Evolutionary conservation across 1,139 yeast genomes (phyloP).

Genomic region (Taphrina deformans): DNA sequence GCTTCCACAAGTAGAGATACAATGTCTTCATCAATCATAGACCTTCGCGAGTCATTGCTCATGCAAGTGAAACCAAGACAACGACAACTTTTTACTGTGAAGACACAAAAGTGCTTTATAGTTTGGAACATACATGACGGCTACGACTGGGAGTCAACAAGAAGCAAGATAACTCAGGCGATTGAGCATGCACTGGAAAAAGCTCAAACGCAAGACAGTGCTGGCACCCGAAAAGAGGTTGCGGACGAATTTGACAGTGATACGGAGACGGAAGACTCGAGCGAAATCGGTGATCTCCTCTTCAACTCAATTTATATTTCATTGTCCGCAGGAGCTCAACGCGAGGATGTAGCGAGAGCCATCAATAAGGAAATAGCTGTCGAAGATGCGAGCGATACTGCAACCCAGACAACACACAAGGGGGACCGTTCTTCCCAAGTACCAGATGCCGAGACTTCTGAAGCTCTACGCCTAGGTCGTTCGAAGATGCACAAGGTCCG

Average conservation of each 20-base stretch:
- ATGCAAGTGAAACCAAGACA: background rate
- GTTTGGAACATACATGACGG: slow-evolving; percentile 76
- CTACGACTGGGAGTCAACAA: slow-evolving; percentile 84
- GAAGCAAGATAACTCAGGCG: slow-evolving; percentile 63
- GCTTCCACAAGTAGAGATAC: background rate
- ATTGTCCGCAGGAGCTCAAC: slow-evolving; percentile 47
- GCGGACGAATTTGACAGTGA: slow-evolving; percentile 20
- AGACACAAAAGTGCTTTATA: slow-evolving; percentile 43
- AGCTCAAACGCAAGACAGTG: slow-evolving; percentile 23
- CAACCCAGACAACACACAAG: slow-evolving; percentile 37
- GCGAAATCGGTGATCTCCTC: slow-evolving; percentile 60
- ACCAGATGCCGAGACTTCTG: background rate
- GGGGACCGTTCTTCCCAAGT: background rate
- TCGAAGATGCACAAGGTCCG: slow-evolving; percentile 64
- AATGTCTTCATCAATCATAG: background rate
- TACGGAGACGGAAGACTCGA: slow-evolving; percentile 40
- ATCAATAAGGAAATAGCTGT: slow-evolving; percentile 37
- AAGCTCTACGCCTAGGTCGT: slow-evolving; percentile 57
- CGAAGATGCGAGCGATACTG: slow-evolving; percentile 44
- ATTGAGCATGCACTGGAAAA: slow-evolving; percentile 58
- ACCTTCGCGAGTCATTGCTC: background rate
- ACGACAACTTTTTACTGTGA: slow-evolving; percentile 35
- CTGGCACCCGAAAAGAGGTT: background rate
- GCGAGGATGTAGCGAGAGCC: slow-evolving; percentile 24
- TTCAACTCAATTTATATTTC: slow-evolving; percentile 74